A percentile compares a stretch with the other conserved stretches of the same genome.
Evolutionary conservation across 1,284 basidiomycete genomes (phyloP).

Genomic region (Anthracocystis panici-leucophaei): DNA sequence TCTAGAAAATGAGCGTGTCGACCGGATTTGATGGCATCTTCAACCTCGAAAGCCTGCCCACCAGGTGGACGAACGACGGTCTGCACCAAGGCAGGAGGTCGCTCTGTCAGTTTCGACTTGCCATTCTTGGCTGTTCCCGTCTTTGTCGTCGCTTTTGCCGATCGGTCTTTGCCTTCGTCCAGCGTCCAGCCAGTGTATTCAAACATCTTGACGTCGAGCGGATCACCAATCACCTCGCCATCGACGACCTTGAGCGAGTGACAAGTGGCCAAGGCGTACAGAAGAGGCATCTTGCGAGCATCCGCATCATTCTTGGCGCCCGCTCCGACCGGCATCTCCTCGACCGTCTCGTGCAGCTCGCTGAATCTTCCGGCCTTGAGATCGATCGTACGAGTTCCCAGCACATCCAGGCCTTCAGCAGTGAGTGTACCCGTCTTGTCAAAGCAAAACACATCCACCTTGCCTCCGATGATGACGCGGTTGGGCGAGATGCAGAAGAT

Average conservation of each 20-base stretch:
- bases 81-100: slow-evolving; percentile 92
- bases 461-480: slow-evolving; percentile 94
- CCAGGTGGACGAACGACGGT: slow-evolving; percentile 96
- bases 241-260: slow-evolving; percentile 94
- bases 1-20: slow-evolving; percentile 95
- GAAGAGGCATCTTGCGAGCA: slow-evolving; percentile 80
- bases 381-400: slow-evolving; percentile 72
- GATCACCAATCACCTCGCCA: slow-evolving; percentile 90
- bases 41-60: slow-evolving; percentile 85
- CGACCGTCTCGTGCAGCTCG: slow-evolving; percentile 86
- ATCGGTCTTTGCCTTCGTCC: slow-evolving; percentile 78
- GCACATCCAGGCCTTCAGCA: slow-evolving; percentile 96
- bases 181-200: slow-evolving; percentile 95
- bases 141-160: slow-evolving; percentile 56
- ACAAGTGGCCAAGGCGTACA: slow-evolving; percentile 94
- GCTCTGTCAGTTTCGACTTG: slow-evolving; percentile 72
- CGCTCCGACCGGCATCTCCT: slow-evolving; percentile 79
- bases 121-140: slow-evolving; percentile 64
- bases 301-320: slow-evolving; percentile 70
- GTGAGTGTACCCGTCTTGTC: slow-evolving; percentile 99
- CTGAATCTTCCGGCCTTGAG: slow-evolving; percentile 78
- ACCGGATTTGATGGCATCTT: slow-evolving; percentile 85
- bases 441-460: slow-evolving; percentile 97
- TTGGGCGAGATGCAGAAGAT: slow-evolving; percentile 98
- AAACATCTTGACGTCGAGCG: slow-evolving; percentile 89